A percentile compares a stretch with the other conserved stretches of the same genome.
Evolutionary conservation across 352 stramenopile genomes (phyloP).

Genomic region (Pythium insidiosum): DNA sequence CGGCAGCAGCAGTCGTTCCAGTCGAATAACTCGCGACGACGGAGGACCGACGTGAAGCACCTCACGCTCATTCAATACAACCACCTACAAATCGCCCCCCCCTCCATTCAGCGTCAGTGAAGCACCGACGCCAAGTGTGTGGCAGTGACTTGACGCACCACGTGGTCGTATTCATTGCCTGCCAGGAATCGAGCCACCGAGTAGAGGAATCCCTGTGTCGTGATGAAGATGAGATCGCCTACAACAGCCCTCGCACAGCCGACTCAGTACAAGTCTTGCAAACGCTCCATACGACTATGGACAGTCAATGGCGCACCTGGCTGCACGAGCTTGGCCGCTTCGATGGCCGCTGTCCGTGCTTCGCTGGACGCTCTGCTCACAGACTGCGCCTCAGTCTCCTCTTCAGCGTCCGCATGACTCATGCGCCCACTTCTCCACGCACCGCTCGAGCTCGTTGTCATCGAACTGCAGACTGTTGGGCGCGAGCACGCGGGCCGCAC

Average conservation of each 20-base stretch:
- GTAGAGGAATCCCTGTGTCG: conserved; percentile 59
- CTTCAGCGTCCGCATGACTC: not conserved
- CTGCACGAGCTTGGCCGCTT: conserved; percentile 50
- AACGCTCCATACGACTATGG: not conserved
- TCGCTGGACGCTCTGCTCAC: conserved; percentile 40
- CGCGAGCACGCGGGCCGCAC: conserved; percentile 40
- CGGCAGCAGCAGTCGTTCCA: conserved; percentile 55
- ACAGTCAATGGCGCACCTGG: conserved; percentile 24
- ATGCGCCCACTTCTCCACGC: not conserved
- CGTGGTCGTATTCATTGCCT: conserved; percentile 67
- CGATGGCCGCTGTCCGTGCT: conserved; percentile 43
- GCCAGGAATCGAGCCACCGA: conserved; percentile 52
- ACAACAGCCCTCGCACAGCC: not conserved
- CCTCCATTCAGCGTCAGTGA: not conserved
- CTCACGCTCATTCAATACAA: conserved; percentile 48
- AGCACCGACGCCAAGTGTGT: not conserved
- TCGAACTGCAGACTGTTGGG: conserved; percentile 74
- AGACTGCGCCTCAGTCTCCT: not conserved
- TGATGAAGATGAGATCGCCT: conserved; percentile 81
- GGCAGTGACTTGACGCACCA: conserved; percentile 18
- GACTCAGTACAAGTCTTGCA: not conserved
- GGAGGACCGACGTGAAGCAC: conserved; percentile 66
- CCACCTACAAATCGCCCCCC: conserved; percentile 23
- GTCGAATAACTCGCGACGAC: conserved; percentile 38
- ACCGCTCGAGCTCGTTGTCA: conserved; percentile 69